These are phyloP conservation scores for Aspergillus transmontanensis DNA, from an alignment of 2,329 filamentous ascomycete genomes.

Conservation along the genomic window DNA sequence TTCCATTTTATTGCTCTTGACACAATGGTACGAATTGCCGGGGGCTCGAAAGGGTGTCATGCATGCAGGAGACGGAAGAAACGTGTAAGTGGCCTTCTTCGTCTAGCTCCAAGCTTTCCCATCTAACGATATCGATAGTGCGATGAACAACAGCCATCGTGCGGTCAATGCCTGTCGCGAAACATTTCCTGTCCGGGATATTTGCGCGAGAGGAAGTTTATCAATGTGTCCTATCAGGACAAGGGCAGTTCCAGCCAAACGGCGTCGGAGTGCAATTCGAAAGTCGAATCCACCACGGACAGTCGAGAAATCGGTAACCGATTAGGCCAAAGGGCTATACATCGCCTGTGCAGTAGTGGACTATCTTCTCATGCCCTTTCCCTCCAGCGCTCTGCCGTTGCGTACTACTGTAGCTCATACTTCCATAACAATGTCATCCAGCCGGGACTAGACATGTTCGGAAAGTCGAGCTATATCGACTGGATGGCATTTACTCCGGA, in stretches of 20 bases:
- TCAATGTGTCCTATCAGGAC: not conserved
- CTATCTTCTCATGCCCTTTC: not conserved
- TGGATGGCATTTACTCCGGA: not conserved
- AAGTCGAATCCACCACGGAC: no score
- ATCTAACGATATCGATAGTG: not conserved
- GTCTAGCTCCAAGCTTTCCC: not conserved
- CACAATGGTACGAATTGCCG: not conserved
- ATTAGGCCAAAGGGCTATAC: no score
- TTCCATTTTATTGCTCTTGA: not conserved
- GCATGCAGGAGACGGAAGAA: constrained; percentile 1
- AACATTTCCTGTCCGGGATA: not conserved
- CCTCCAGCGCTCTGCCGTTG: not conserved
- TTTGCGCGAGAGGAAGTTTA: not conserved
- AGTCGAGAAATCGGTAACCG: not conserved
- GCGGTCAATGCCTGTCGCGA: not conserved
- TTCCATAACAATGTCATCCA: not conserved
- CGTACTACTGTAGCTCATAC: not conserved
- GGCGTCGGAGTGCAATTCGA: not conserved
- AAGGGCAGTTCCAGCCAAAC: not conserved
- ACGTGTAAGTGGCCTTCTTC: not conserved
- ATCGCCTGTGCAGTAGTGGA: not conserved
- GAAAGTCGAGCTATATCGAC: not conserved
- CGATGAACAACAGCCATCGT: not conserved
- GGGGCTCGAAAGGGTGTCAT: not conserved
- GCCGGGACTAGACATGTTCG: not conserved